A percentile compares a stretch with the other conserved stretches of the same genome.
phyloP scores from a whole-genome alignment of 1,284 basidiomycete genomes.

The Marasmius fiardii region DNA sequence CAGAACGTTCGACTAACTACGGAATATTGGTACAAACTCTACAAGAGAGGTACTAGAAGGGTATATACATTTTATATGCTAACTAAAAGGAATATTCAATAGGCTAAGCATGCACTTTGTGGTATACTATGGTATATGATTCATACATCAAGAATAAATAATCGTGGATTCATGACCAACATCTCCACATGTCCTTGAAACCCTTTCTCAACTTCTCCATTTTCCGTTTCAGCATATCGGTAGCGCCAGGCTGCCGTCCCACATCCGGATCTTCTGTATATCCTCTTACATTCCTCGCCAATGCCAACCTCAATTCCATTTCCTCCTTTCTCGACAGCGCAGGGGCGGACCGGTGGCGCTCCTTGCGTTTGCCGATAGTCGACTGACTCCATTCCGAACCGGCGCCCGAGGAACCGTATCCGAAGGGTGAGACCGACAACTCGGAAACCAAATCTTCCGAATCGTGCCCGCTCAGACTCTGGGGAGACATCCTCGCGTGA shows the following conservation, averaged over 20 bases:
- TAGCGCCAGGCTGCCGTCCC: neutral
- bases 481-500: neutral
- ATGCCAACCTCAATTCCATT: neutral
- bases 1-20: too few species aligned
- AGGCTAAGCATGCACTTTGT: neutral
- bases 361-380: neutral
- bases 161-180: neutral
- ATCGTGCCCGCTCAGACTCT: neutral
- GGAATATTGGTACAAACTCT: neutral
- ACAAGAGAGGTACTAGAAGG: neutral
- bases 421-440: neutral
- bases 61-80: neutral
- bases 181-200: conserved; percentile 1
- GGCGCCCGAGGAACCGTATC: neutral
- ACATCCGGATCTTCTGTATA: neutral
- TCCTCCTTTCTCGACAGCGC: neutral
- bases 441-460: neutral
- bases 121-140: too few species aligned
- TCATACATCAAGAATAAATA: neutral
- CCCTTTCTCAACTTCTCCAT: neutral
- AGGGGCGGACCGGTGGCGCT: neutral
- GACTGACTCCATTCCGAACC: neutral
- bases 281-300: neutral
- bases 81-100: neutral
- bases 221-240: neutral